A percentile compares a stretch with the other conserved stretches of the same genome.
Conservation (phyloP, 306 rosid species). For the Comarum palustre region DNA sequence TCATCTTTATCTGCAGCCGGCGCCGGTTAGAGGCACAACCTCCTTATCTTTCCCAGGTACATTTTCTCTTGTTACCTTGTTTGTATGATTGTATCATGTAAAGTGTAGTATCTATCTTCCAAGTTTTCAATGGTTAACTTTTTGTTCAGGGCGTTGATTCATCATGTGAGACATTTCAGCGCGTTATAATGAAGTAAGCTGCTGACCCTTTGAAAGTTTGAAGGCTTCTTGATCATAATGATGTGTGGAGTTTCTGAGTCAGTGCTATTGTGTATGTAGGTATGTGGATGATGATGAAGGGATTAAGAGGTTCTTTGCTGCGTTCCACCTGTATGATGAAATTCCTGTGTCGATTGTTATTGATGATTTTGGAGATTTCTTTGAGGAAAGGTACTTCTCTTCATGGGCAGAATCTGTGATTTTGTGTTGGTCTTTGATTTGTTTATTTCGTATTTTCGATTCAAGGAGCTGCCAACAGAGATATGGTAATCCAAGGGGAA, state of each 20-base stretch:
- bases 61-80: neutral
- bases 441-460: neutral
- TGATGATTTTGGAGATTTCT: conserved; percentile 82
- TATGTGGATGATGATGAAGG: conserved; percentile 75
- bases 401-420: neutral
- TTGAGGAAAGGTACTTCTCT: conserved; percentile 51
- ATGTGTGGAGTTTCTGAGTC: neutral
- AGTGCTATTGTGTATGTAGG: conserved; percentile 27
- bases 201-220: neutral
- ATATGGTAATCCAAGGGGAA: conserved; percentile 59
- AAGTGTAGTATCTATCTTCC: neutral
- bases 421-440: neutral
- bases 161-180: conserved; percentile 56
- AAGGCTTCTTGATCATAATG: neutral
- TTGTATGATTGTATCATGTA: neutral
- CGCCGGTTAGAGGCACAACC: conserved; percentile 60
- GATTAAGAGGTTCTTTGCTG: conserved; percentile 77
- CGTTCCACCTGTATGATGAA: conserved; percentile 61
- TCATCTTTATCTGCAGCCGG: conserved; percentile 68
- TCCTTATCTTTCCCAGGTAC: conserved; percentile 84
- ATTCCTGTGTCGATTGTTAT: conserved; percentile 68
- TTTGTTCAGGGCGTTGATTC: conserved; percentile 70
- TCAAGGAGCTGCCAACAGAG: conserved; percentile 71
- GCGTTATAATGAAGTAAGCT: conserved; percentile 69
- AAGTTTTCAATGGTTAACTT: neutral